A percentile compares a stretch with the other conserved stretches of the same genome.
Evolutionary conservation across 768 basidiomycete genomes (phyloP).

Genomic region (Crucibulum laeve): DNA sequence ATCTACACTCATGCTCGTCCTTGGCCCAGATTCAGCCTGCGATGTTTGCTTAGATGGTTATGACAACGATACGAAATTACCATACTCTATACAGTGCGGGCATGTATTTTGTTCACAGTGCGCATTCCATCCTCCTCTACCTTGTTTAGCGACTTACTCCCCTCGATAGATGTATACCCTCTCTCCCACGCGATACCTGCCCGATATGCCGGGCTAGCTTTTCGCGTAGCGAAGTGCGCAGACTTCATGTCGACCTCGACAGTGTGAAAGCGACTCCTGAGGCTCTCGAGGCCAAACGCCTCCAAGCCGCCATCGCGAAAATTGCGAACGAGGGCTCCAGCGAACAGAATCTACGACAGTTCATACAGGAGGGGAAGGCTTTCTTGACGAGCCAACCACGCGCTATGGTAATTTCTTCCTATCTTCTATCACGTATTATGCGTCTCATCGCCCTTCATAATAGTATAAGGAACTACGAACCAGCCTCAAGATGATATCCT

Average conservation of each 20-base stretch:
- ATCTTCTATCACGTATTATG: background rate
- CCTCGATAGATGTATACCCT: slow-evolving; percentile 46
- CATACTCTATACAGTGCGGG: slow-evolving; percentile 66
- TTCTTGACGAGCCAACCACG: slow-evolving; percentile 44
- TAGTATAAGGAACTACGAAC: slow-evolving; percentile 51
- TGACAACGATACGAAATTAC: slow-evolving; percentile 44
- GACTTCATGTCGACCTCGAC: slow-evolving; percentile 59
- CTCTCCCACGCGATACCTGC: slow-evolving; percentile 44
- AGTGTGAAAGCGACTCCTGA: slow-evolving; percentile 14
- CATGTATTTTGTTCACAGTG: slow-evolving; percentile 62
- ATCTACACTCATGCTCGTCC: slow-evolving; percentile 48
- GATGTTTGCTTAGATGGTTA: slow-evolving; percentile 74
- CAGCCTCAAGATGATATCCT: slow-evolving; percentile 43
- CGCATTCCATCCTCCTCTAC: slow-evolving; percentile 13
- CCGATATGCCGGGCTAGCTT: slow-evolving; percentile 63
- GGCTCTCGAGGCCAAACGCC: slow-evolving; percentile 34
- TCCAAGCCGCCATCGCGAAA: slow-evolving; percentile 49
- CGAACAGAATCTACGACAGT: slow-evolving; percentile 40
- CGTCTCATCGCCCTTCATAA: slow-evolving; percentile 1
- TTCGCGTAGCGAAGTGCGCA: slow-evolving; percentile 38
- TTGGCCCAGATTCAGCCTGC: slow-evolving; percentile 63
- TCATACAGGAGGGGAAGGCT: slow-evolving; percentile 45
- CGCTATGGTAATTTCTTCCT: slow-evolving; percentile 31
- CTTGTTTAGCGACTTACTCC: slow-evolving; percentile 6
- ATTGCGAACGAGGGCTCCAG: slow-evolving; percentile 55